Percentiles rank a stretch among this genome's conserved stretches.
phyloP scores from a whole-genome alignment of 345 rosid species.

The Dipteronia dyeriana region DNA sequence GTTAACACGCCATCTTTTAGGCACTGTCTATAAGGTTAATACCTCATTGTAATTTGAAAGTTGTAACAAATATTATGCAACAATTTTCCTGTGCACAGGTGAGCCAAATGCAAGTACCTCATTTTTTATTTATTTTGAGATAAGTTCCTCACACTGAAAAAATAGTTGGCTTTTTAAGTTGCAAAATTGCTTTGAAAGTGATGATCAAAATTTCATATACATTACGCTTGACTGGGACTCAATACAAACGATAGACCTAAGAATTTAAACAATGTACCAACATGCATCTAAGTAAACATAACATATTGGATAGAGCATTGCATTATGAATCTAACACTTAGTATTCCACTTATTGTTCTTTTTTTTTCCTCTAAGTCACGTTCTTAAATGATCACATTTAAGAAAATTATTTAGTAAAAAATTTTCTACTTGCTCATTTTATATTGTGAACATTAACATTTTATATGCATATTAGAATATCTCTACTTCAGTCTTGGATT shows the following conservation, averaged over 20 bases:
- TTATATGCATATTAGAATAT: neutral
- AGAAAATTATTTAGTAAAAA: neutral
- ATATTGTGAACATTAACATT: neutral
- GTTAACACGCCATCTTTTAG: neutral
- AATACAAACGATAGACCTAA: neutral
- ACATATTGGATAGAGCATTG: neutral
- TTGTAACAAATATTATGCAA: no score
- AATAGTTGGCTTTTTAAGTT: no score
- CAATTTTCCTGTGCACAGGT: no score
- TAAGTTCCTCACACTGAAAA: no score
- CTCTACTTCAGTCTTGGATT: neutral
- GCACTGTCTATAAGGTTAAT: no score
- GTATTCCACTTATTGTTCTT: neutral
- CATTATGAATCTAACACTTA: neutral
- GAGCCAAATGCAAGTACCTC: no score
- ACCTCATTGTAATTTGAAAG: no score
- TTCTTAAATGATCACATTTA: neutral
- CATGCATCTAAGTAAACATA: neutral
- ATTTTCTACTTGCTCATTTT: neutral
- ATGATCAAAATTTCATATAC: no score
- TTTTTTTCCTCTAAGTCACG: neutral
- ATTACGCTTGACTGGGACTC: no score
- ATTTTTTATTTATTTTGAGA: no score
- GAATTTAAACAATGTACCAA: neutral
- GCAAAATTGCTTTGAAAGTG: no score